A percentile compares a stretch with the other conserved stretches of the same genome.
These are phyloP conservation scores for Antrodiella citrinella DNA, from an alignment of 768 basidiomycete species.

Conservation along the genomic window DNA sequence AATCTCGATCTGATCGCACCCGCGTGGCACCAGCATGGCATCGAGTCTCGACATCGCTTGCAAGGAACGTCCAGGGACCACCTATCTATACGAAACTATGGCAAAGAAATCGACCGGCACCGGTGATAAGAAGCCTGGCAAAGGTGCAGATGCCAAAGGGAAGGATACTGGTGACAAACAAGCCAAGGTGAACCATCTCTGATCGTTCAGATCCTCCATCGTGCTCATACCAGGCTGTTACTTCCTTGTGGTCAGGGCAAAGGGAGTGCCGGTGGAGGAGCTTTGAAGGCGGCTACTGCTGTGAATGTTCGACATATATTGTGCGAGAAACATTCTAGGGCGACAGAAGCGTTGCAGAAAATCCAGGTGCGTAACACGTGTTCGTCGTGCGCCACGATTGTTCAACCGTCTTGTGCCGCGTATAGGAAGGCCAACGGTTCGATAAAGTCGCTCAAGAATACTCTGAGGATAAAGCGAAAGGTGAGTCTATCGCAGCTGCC, in stretches of 20 bases:
- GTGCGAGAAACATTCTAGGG: slow-evolving; percentile 82
- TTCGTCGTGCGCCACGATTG: not conserved
- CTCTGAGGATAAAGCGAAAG: slow-evolving; percentile 88
- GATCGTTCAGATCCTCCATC: not conserved
- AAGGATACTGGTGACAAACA: not conserved
- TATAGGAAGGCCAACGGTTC: slow-evolving; percentile 72
- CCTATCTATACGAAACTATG: not conserved
- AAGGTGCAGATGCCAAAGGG: not conserved
- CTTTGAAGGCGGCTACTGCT: slow-evolving; percentile 71
- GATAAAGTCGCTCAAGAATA: slow-evolving; percentile 88
- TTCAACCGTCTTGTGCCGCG: not conserved
- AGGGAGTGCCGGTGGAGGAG: too few relatives aligned
- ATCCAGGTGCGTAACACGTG: slow-evolving; percentile 49
- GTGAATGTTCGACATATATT: slow-evolving; percentile 83
- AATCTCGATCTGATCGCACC: too few relatives aligned
- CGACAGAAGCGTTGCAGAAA: slow-evolving; percentile 69
- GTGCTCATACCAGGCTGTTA: not conserved
- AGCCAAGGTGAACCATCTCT: not conserved
- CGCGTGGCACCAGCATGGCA: too few relatives aligned
- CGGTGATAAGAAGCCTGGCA: not conserved
- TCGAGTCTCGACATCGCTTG: too few relatives aligned
- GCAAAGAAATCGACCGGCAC: not conserved
- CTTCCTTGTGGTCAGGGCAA: slow-evolving; percentile 25
- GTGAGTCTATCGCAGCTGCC: slow-evolving; percentile 27
- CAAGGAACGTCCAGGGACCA: too few relatives aligned